Conservation (phyloP, 2,329 filamentous ascomycete species). For the Aureobasidium lini region DNA sequence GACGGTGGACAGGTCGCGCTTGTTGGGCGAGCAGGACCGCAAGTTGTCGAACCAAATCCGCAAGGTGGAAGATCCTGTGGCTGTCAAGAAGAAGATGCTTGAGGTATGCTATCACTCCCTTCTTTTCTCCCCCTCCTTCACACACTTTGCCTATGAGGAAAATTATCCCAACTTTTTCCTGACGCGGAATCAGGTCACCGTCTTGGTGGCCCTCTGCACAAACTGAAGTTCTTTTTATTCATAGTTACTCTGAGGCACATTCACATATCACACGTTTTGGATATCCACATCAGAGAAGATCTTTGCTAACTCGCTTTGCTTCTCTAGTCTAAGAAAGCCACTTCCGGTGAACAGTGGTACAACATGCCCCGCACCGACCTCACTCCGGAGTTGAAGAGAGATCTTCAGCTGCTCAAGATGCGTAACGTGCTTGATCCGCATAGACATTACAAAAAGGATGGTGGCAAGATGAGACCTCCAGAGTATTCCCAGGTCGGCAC, state of each 20-base stretch:
- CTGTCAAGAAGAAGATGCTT: conserved; percentile 37
- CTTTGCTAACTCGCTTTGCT: conserved; percentile 22
- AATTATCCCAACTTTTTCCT: conserved; percentile 61
- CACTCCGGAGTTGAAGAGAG: conserved; percentile 78
- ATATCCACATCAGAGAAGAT: conserved; percentile 12
- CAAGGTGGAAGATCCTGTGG: conserved; percentile 47
- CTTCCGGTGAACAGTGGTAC: conserved; percentile 79
- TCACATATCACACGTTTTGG: conserved; percentile 15
- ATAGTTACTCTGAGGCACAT: conserved; percentile 67
- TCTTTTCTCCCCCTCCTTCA: not conserved
- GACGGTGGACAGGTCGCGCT: conserved; percentile 44
- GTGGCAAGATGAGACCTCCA: conserved; percentile 61
- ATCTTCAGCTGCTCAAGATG: conserved; percentile 85
- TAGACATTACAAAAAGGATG: conserved; percentile 83
- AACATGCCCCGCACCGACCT: conserved; percentile 76
- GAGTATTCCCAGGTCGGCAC: conserved; percentile 85
- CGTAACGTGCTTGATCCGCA: conserved; percentile 83
- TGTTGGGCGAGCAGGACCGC: conserved; percentile 42
- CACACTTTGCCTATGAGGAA: conserved; percentile 61
- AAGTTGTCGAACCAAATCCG: conserved; percentile 42
- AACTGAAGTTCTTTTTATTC: conserved; percentile 58
- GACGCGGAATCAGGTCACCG: conserved; percentile 67
- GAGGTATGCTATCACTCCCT: conserved; percentile 43
- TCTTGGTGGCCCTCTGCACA: conserved; percentile 71
- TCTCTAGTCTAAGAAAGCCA: conserved; percentile 50